These are phyloP conservation scores for Irpex sp. DNA, from an alignment of 1,284 basidiomycete genomes.

Conservation along the genomic window DNA sequence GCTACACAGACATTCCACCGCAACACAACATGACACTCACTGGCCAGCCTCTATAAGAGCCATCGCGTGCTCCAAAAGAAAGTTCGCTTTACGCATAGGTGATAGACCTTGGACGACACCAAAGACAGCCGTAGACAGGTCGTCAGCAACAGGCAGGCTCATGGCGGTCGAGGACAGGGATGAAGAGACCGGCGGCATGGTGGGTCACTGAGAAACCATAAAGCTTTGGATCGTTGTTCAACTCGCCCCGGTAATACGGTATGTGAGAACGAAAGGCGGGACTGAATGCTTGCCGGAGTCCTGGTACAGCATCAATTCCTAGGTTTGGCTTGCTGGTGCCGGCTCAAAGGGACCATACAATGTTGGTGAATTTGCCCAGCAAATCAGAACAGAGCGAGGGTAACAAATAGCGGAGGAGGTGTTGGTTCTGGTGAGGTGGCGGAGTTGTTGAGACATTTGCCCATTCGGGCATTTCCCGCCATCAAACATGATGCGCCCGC, in stretches of 20 bases:
- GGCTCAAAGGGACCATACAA: not conserved
- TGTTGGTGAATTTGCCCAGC: not conserved
- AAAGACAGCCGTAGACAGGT: conserved; percentile 55
- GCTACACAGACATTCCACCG: not conserved
- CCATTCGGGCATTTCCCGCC: too few species aligned
- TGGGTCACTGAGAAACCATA: conserved; percentile 21
- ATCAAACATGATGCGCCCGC: too few species aligned
- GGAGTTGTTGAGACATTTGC: too few species aligned
- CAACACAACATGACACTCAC: conserved; percentile 23
- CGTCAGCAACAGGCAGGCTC: conserved; percentile 32
- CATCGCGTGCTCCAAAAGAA: conserved; percentile 57
- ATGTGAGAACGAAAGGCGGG: not conserved
- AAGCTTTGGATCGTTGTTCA: not conserved
- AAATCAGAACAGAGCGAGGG: not conserved
- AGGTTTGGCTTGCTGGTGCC: not conserved
- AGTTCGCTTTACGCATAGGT: conserved; percentile 46
- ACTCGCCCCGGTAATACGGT: conserved; percentile 2
- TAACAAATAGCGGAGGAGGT: not conserved
- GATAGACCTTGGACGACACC: conserved; percentile 50
- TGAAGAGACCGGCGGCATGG: conserved; percentile 7
- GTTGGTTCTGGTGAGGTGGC: not conserved
- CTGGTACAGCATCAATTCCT: not conserved
- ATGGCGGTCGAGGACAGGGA: conserved; percentile 18
- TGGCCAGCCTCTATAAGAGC: conserved; percentile 47
- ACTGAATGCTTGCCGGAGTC: not conserved